Base-by-base conservation (phyloP, 2,329 filamentous ascomycete genomes). In the Verticillium nonalfalfae region DNA sequence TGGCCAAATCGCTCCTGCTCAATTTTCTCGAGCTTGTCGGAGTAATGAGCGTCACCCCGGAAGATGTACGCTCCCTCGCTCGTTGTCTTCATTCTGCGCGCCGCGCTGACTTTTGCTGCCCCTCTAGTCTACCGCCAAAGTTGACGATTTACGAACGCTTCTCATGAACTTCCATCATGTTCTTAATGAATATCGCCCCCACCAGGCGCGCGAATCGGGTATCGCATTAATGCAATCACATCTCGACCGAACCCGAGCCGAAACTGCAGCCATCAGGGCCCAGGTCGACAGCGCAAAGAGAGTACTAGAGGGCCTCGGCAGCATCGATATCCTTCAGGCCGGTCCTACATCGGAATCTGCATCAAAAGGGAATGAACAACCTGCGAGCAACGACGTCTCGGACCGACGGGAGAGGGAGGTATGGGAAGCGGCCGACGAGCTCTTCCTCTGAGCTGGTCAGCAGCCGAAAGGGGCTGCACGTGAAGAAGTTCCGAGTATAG, bases 161-260 rank as follows among this genome's bases (percentile, higher is more conserved):
- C 89, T 96, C 65, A 88, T 94, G 73, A 98, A 98, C 73, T 90
- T 96, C 70, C 93, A 97, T 75, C 91, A 96, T 70, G 83, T 97
- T 60, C 86, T 98, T 66, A 99, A 99, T 74, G 89, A 96, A 74
- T 98, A 97, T 76, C 85, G 94, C 36, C 93, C 93, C 10, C 93
- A 97, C 72, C 94, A 98, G 76, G 93, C 93, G 31, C 80, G 94
- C 55, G 93, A 97, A 77, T 93, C 89, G 34, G 79, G 96, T 62
- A 96, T 97, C 36, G 77, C 89, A 66, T 85, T 94, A 79, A 93
- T 97, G 90, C 90, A 97, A 75, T 88, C 90, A 66, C 90, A 94
- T 69, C 77, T 97, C 35, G 87, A 91, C 67, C 82, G 80, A 67
- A 89, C 88, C 60, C 85, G 83, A 66, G 84, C 83, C 60, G 93